A percentile compares a stretch with the other conserved stretches of the same genome.
phyloP scores from a whole-genome alignment of 176 grass and related monocot species.

The Musa beccarii region DNA sequence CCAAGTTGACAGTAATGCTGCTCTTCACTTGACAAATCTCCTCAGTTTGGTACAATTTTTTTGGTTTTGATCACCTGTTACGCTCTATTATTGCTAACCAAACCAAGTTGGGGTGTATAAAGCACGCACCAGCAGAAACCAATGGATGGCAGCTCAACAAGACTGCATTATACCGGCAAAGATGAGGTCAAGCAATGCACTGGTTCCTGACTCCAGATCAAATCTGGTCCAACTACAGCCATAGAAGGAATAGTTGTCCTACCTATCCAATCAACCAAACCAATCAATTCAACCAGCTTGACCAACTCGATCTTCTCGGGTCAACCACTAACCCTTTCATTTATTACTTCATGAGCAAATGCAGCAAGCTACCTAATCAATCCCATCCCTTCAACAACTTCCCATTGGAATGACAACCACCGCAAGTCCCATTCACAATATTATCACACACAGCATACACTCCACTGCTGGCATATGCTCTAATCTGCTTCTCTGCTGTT shows the following conservation, averaged over 20 bases:
- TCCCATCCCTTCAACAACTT: neutral
- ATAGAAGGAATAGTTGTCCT: neutral
- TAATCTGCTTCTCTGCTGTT: neutral
- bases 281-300: neutral
- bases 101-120: neutral
- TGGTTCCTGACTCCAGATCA: neutral
- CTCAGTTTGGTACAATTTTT: neutral
- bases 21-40: too few relatives aligned
- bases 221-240: neutral
- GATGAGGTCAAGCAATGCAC: neutral
- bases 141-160: slow-evolving; percentile 3
- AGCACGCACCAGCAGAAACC: neutral
- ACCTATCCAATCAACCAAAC: neutral
- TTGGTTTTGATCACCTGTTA: neutral
- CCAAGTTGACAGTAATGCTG: too few relatives aligned
- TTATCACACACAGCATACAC: too few relatives aligned
- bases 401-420: neutral
- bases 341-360: neutral
- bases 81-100: neutral
- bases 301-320: neutral
- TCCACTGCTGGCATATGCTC: too few relatives aligned
- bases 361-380: neutral
- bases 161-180: neutral
- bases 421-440: too few relatives aligned
- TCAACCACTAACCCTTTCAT: neutral